A percentile compares a stretch with the other conserved stretches of the same genome.
These are phyloP conservation scores for Ophiocytium majus DNA, from an alignment of 352 stramenopile genomes.

Conservation along the genomic window DNA sequence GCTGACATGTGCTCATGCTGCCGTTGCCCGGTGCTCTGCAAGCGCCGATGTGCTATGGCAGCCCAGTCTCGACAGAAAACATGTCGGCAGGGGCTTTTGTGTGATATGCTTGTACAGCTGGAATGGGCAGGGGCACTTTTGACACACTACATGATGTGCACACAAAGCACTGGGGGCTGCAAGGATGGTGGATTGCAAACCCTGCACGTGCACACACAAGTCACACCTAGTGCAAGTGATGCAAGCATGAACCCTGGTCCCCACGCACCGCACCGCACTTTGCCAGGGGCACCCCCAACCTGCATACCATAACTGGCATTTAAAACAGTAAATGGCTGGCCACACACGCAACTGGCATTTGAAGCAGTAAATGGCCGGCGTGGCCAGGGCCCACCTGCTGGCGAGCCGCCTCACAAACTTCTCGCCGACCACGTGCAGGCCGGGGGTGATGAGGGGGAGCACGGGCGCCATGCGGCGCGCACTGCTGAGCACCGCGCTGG, in stretches of 20 bases:
- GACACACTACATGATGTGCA: too few species aligned
- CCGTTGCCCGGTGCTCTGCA: neutral
- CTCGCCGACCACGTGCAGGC: conserved; percentile 18
- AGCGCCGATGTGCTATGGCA: neutral
- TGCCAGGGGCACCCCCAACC: neutral
- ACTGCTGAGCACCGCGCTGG: conserved; percentile 27
- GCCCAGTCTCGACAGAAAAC: neutral
- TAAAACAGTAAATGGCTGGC: neutral
- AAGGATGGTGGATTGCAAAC: too few species aligned
- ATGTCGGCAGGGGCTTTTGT: neutral
- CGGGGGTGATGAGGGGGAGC: conserved; percentile 31
- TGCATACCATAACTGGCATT: neutral
- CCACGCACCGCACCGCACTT: neutral
- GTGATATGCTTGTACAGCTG: neutral
- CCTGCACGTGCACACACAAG: neutral
- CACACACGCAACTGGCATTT: neutral
- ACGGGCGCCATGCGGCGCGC: conserved; percentile 26
- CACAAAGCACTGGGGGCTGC: too few species aligned
- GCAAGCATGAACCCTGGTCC: neutral
- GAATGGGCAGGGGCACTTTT: too few species aligned
- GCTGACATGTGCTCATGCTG: too few species aligned
- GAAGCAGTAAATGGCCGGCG: neutral
- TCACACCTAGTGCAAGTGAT: neutral
- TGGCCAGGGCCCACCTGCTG: conserved; percentile 18
- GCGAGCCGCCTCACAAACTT: conserved; percentile 43